Conservation (phyloP, 129 eudicot genomes). For the Heracleum sosnowskyi region DNA sequence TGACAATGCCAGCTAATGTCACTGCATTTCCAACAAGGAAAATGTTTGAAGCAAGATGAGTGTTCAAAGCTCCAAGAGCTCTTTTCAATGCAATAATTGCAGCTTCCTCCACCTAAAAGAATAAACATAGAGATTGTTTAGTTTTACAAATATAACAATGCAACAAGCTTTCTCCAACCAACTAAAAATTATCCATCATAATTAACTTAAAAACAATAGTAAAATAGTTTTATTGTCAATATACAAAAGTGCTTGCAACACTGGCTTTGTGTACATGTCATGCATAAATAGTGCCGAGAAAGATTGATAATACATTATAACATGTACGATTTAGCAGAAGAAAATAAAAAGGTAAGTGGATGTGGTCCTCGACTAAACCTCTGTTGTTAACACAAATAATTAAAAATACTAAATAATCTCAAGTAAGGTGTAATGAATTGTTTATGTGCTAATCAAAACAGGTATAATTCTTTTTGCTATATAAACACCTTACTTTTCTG, state of each 20-base stretch:
- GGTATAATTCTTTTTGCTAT: too few relatives aligned
- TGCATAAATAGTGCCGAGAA: background rate
- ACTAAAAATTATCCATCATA: background rate
- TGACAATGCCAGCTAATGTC: conserved; percentile 60
- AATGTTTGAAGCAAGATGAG: conserved; percentile 48
- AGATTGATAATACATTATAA: background rate
- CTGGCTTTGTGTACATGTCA: background rate
- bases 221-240: background rate
- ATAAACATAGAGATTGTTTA: background rate
- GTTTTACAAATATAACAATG: background rate
- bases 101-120: conserved; percentile 70
- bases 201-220: too few relatives aligned
- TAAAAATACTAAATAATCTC: too few relatives aligned
- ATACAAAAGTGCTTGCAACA: background rate
- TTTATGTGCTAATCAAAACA: too few relatives aligned
- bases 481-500: too few relatives aligned
- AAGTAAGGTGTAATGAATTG: too few relatives aligned
- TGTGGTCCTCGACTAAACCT: background rate
- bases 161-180: background rate
- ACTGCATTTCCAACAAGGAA: conserved; percentile 53
- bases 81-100: conserved; percentile 56
- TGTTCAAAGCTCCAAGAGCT: conserved; percentile 61
- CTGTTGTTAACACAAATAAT: too few relatives aligned
- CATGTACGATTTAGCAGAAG: background rate
- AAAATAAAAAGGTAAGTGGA: background rate